phyloP scores from a whole-genome alignment of 306 rosid species.

The Carpinus viminea region DNA sequence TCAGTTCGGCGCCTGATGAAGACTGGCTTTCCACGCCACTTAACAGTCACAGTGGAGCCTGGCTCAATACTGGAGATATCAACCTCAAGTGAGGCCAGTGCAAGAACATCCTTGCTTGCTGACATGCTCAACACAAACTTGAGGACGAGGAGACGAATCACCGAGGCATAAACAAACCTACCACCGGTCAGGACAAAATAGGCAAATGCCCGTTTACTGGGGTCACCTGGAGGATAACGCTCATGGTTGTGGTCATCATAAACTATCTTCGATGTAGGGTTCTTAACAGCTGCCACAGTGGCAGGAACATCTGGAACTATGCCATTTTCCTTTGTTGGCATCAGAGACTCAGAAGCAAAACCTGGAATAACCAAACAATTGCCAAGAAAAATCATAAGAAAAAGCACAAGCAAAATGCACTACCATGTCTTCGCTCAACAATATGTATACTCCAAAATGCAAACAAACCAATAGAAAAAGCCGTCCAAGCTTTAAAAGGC shows the following conservation, averaged over 20 bases:
- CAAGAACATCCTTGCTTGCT: slow-evolving; percentile 92
- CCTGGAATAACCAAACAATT: slow-evolving; percentile 44
- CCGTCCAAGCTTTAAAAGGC: neutral
- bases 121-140: slow-evolving; percentile 89
- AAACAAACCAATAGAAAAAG: neutral
- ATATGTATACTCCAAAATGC: neutral
- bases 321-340: slow-evolving; percentile 45
- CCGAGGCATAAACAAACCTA: slow-evolving; percentile 75
- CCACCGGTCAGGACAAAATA: slow-evolving; percentile 86
- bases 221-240: slow-evolving; percentile 80
- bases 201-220: slow-evolving; percentile 91
- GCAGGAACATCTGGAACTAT: slow-evolving; percentile 56
- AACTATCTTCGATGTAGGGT: slow-evolving; percentile 72
- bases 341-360: slow-evolving; percentile 51
- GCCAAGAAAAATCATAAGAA: neutral
- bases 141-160: slow-evolving; percentile 76
- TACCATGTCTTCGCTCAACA: neutral
- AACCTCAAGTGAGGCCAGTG: slow-evolving; percentile 82
- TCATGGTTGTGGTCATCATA: slow-evolving; percentile 77
- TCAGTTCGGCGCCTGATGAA: slow-evolving; percentile 87
- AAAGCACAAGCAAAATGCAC: neutral
- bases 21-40: slow-evolving; percentile 93
- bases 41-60: slow-evolving; percentile 78
- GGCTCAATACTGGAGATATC: slow-evolving; percentile 85
- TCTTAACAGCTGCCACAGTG: slow-evolving; percentile 65